phyloP scores from a whole-genome alignment of 495 filamentous ascomycete species.

The Jackrogersella multiformis region DNA sequence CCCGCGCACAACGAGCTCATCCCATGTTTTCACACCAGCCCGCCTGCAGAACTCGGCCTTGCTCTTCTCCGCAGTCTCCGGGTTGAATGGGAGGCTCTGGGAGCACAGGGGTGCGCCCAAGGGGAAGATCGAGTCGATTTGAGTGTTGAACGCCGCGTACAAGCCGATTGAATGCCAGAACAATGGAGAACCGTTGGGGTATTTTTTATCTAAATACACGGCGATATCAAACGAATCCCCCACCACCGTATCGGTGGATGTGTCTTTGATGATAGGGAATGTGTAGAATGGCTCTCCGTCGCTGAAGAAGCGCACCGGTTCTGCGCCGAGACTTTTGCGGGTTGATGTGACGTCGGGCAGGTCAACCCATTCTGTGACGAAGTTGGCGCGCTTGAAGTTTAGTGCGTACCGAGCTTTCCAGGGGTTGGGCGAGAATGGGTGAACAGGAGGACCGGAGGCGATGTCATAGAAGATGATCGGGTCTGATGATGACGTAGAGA shows the following conservation, averaged over 20 bases:
- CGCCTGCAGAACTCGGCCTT: conserved; percentile 60
- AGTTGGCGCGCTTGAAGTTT: conserved; percentile 65
- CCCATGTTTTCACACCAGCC: conserved; percentile 55
- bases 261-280: conserved; percentile 65
- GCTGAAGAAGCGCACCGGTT: conserved; percentile 61
- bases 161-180: conserved; percentile 14
- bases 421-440: conserved; percentile 62
- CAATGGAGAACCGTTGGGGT: conserved; percentile 48
- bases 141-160: conserved; percentile 57
- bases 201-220: conserved; percentile 62
- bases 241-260: conserved; percentile 50
- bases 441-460: conserved; percentile 51
- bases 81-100: conserved; percentile 56
- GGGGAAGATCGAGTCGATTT: conserved; percentile 63
- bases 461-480: conserved; percentile 66
- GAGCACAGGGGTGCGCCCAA: conserved; percentile 48
- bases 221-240: conserved; percentile 73
- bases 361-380: conserved; percentile 60
- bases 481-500: background rate
- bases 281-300: conserved; percentile 68
- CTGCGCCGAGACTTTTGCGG: conserved; percentile 56
- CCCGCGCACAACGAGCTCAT: conserved; percentile 54
- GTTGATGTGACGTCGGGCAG: conserved; percentile 59
- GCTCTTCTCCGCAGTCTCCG: conserved; percentile 49
- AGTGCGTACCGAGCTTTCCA: conserved; percentile 69